These are phyloP conservation scores for Xylariales sp. DNA, from an alignment of 2,329 filamentous ascomycete species.

Conservation along the genomic window DNA sequence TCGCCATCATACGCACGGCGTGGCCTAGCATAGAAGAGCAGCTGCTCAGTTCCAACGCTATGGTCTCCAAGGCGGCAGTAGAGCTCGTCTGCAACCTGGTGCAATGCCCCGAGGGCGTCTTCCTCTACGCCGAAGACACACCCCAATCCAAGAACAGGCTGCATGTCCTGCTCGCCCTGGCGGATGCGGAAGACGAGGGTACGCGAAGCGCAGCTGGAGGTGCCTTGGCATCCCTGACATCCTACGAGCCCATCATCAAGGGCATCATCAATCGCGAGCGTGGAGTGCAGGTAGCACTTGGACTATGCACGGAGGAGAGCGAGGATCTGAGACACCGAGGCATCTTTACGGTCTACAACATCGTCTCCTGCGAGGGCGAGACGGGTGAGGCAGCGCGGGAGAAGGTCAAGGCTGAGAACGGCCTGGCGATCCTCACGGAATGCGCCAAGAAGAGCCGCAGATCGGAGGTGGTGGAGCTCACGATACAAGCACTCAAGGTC, in stretches of 20 bases:
- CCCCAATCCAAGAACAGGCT: constrained; percentile 68
- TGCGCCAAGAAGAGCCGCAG: constrained; percentile 66
- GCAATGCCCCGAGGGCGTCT: constrained; percentile 61
- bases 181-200: constrained; percentile 76
- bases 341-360: constrained; percentile 69
- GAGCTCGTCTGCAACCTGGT: constrained; percentile 92
- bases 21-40: constrained; percentile 81
- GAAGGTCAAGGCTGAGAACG: constrained; percentile 58
- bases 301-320: constrained; percentile 68
- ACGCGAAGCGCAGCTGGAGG: constrained; percentile 84
- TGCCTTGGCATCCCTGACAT: constrained; percentile 78
- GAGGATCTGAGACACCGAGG: constrained; percentile 69
- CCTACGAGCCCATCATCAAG: constrained; percentile 69
- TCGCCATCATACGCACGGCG: constrained; percentile 66
- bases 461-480: constrained; percentile 65
- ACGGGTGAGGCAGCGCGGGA: constrained; percentile 57
- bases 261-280: constrained; percentile 67
- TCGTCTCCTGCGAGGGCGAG: constrained; percentile 63
- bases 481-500: constrained; percentile 68
- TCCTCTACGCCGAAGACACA: constrained; percentile 64
- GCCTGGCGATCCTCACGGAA: constrained; percentile 63
- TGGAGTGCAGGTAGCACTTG: constrained; percentile 75
- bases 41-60: constrained; percentile 68
- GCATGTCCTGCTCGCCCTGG: constrained; percentile 80
- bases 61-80: constrained; percentile 77